Base-by-base conservation (phyloP, 495 filamentous ascomycete genomes). In the Neurospora pannonica region DNA sequence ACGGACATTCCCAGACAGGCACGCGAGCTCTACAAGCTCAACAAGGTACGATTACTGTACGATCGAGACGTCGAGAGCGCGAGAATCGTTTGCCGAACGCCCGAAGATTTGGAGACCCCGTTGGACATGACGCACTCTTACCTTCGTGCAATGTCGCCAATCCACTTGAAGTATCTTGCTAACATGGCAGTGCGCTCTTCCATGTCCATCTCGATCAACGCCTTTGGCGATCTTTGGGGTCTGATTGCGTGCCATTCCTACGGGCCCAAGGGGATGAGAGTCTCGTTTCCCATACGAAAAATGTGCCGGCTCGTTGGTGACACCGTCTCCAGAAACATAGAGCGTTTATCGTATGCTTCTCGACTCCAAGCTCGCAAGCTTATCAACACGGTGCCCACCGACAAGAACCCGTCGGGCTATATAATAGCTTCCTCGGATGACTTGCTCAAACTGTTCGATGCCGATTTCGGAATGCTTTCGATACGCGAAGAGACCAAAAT, bases 261-360 rank as follows among this genome's bases (percentile, higher is more conserved):
- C 78, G 94, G 90, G 7, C 75, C 85, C 0, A 85, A 87, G 21
- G 93, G 94, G 2, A 97, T 96, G 94, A 87, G 95, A 40, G 94
- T 98, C 3, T 91, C 93, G 0, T 97, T 97, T 77, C 94, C 94
- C 0, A 92, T 97, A 48, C 88, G 95, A 17, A 97, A 97, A 82
- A 94, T 98, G 91, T 98, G 95, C 79, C 89, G 94, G n/a, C 83
- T 97, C 19, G 88, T 98, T 36, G 93, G 95, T 5, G 95, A 98
- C 75, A 92, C 89, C 0, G 93, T 93, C 4, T 96, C 94, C 3
- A 85, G 92, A 70, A 97, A 97, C 76, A 94, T 98, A 42, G 95
- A 97, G 79, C 88, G 94, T 34, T 86, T 97, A 4, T 96, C 93
- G 0, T 97, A 97, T 77, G 91, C 93, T 3, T 94, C 93, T 1